A percentile compares a stretch with the other conserved stretches of the same genome.
phyloP scores from a whole-genome alignment of 768 basidiomycete species.

The Chlorophyllum brunneum region DNA sequence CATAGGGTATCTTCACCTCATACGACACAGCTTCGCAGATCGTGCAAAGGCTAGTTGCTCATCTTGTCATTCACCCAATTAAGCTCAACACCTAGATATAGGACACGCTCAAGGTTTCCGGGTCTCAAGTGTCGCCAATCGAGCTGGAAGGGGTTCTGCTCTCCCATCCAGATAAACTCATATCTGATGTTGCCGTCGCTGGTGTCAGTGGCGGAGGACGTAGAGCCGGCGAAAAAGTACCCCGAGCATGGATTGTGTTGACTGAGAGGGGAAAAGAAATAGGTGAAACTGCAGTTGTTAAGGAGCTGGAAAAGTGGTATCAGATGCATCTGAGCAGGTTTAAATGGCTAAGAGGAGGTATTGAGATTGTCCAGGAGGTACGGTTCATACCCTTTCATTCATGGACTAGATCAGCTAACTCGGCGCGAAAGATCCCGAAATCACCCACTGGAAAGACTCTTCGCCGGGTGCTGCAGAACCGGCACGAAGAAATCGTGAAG shows the following conservation, averaged over 20 bases:
- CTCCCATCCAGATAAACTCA: slow-evolving; percentile 57
- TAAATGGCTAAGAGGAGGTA: too few relatives aligned
- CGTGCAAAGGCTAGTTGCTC: slow-evolving; percentile 52
- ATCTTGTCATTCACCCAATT: background rate
- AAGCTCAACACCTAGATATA: slow-evolving; percentile 19
- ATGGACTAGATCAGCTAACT: too few relatives aligned
- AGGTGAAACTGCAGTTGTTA: too few relatives aligned
- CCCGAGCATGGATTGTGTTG: slow-evolving; percentile 75
- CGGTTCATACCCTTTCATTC: too few relatives aligned
- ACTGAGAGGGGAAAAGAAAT: slow-evolving; percentile 51
- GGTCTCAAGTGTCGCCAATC: slow-evolving; percentile 72
- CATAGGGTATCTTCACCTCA: background rate
- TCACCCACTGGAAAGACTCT: too few relatives aligned
- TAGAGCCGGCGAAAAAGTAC: slow-evolving; percentile 65
- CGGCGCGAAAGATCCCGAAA: too few relatives aligned
- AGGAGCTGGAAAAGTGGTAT: too few relatives aligned
- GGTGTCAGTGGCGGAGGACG: slow-evolving; percentile 70
- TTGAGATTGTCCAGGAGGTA: too few relatives aligned
- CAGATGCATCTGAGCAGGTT: too few relatives aligned
- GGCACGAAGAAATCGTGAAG: too few relatives aligned
- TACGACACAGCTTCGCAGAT: slow-evolving; percentile 57
- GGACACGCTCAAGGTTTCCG: slow-evolving; percentile 79
- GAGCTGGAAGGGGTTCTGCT: slow-evolving; percentile 69
- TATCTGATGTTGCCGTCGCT: slow-evolving; percentile 64
- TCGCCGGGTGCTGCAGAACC: too few relatives aligned